phyloP scores from a whole-genome alignment of 169 alveolate species.

The Babesia caballi region DNA sequence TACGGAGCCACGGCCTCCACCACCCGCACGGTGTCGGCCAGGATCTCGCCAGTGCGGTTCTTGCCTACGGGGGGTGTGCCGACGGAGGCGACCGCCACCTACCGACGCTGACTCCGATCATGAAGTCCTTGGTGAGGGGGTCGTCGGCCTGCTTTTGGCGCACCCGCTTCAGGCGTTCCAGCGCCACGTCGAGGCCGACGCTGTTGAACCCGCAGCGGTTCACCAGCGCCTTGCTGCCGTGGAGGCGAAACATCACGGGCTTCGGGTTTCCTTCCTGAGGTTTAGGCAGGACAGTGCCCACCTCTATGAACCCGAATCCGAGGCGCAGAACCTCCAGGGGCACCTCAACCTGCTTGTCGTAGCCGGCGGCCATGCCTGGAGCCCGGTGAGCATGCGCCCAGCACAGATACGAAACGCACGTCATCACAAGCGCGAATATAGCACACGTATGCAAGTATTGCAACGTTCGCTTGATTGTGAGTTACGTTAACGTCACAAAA shows the following conservation, averaged over 20 bases:
- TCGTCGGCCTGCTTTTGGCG: slow-evolving; percentile 70
- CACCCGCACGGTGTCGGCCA: slow-evolving; percentile 68
- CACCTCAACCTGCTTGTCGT: slow-evolving; percentile 81
- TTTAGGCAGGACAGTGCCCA: slow-evolving; percentile 81
- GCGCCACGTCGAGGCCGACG: slow-evolving; percentile 75
- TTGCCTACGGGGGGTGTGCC: slow-evolving; percentile 49
- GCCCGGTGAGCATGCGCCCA: background rate
- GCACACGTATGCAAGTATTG: no score
- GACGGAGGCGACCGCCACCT: background rate
- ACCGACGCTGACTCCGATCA: slow-evolving; percentile 83
- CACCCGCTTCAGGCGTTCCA: slow-evolving; percentile 63
- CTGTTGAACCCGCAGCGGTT: slow-evolving; percentile 84
- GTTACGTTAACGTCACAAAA: no score
- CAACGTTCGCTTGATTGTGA: no score
- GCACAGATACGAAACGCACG: background rate
- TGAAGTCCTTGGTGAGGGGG: slow-evolving; percentile 68
- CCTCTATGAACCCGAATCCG: slow-evolving; percentile 85
- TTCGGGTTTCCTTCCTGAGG: slow-evolving; percentile 82
- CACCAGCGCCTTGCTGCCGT: slow-evolving; percentile 71
- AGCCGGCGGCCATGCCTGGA: slow-evolving; percentile 86
- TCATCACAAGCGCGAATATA: no score
- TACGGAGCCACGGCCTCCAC: slow-evolving; percentile 71
- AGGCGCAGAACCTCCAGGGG: slow-evolving; percentile 71
- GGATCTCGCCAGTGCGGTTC: slow-evolving; percentile 68
- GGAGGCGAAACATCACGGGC: slow-evolving; percentile 80